phyloP scores from a whole-genome alignment of 371 early-diverging fungal genomes.

The Syncephalastrum sp. region DNA sequence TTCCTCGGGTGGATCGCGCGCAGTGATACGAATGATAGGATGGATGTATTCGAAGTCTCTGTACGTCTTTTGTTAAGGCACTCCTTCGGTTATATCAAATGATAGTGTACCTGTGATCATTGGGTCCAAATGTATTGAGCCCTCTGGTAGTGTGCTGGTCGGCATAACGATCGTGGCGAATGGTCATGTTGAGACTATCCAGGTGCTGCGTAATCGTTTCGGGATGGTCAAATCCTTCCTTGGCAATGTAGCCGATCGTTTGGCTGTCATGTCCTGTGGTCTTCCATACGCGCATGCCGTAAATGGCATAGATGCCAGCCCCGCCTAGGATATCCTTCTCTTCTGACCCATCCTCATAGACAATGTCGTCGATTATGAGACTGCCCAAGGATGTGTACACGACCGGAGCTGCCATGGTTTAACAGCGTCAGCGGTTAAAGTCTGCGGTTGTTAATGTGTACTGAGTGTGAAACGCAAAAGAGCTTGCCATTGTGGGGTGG shows the following conservation, averaged over 20 bases:
- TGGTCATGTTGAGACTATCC: slow-evolving; percentile 25
- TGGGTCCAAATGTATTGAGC: slow-evolving; percentile 36
- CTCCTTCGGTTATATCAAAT: not conserved
- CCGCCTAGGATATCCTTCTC: slow-evolving; percentile 40
- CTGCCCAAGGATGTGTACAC: slow-evolving; percentile 30
- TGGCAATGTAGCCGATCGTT: slow-evolving; percentile 37
- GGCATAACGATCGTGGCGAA: slow-evolving; percentile 20
- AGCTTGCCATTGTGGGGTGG: too few relatives aligned
- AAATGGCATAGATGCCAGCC: slow-evolving; percentile 49
- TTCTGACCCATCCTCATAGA: slow-evolving; percentile 33
- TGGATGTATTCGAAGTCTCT: slow-evolving; percentile 48
- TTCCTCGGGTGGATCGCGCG: slow-evolving; percentile 33
- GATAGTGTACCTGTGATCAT: slow-evolving; percentile 36
- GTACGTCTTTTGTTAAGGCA: not conserved
- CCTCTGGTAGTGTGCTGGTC: slow-evolving; percentile 45
- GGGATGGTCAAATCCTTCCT: slow-evolving; percentile 44
- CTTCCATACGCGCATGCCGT: slow-evolving; percentile 47
- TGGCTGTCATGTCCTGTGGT: slow-evolving; percentile 8
- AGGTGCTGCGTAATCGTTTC: slow-evolving; percentile 24
- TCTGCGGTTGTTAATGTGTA: too few relatives aligned
- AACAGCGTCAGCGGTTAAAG: too few relatives aligned
- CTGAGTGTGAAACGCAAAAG: too few relatives aligned
- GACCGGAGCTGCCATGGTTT: too few relatives aligned
- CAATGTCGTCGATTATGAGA: slow-evolving; percentile 51
- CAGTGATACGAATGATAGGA: slow-evolving; percentile 39